These are phyloP conservation scores for Bjerkandera adusta DNA, from an alignment of 1,284 basidiomycete species.

Conservation along the genomic window DNA sequence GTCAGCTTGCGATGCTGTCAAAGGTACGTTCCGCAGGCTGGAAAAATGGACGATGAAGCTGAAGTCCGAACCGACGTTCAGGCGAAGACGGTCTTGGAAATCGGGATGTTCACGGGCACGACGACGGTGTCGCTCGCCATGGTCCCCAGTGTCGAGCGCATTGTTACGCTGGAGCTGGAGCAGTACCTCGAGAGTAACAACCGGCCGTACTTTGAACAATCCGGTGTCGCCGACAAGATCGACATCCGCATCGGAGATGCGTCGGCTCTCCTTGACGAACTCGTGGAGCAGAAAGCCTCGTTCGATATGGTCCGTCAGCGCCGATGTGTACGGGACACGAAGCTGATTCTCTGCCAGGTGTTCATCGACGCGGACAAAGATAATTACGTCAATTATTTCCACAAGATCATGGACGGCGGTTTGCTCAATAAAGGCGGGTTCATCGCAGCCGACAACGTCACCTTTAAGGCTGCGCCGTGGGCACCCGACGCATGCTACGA, in stretches of 20 bases:
- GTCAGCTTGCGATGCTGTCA: slow-evolving; percentile 16
- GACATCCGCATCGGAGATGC: slow-evolving; percentile 19
- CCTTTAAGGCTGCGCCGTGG: slow-evolving; percentile 18
- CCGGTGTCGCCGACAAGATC: slow-evolving; percentile 18
- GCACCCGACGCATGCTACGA: slow-evolving; percentile 13
- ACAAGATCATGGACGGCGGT: slow-evolving; percentile 10
- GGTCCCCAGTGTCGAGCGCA: slow-evolving; percentile 13
- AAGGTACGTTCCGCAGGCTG: slow-evolving; percentile 15
- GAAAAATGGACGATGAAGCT: too few species aligned
- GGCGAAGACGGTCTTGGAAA: slow-evolving; percentile 17
- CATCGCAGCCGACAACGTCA: slow-evolving; percentile 18
- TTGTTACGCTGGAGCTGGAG: slow-evolving; percentile 18
- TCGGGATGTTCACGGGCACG: slow-evolving; percentile 22
- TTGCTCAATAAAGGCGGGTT: slow-evolving; percentile 15
- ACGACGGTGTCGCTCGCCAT: slow-evolving; percentile 19
- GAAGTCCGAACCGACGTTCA: background rate
- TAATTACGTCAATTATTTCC: slow-evolving; percentile 15
- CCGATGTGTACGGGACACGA: too few species aligned
- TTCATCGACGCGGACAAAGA: slow-evolving; percentile 21
- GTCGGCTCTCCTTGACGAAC: slow-evolving; percentile 12
- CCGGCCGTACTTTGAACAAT: slow-evolving; percentile 15
- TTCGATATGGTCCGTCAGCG: slow-evolving; percentile 19
- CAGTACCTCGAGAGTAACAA: slow-evolving; percentile 14
- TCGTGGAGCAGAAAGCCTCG: slow-evolving; percentile 9
- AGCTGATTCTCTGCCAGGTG: slow-evolving; percentile 7